Conservation (phyloP, 495 filamentous ascomycete species). For the Lasiosphaeriaceae sp. region DNA sequence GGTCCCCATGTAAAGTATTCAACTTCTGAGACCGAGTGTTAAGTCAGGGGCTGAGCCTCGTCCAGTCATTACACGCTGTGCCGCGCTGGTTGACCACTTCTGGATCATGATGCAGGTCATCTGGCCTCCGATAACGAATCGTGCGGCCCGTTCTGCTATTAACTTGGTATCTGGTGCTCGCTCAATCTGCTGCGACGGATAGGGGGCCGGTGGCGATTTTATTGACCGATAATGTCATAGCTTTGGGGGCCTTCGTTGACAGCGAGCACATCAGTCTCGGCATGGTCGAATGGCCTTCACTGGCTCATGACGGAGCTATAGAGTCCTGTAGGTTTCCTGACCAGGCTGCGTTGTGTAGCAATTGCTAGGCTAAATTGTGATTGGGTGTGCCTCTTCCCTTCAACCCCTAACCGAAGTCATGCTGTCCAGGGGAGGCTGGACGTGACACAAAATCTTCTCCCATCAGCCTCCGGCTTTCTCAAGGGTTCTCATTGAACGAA, state of each 20-base stretch:
- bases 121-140: not conserved
- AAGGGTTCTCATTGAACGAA: no score
- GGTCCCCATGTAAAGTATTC: slow-evolving; percentile 22
- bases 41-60: slow-evolving; percentile 4
- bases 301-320: not conserved
- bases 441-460: not conserved
- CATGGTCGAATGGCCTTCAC: not conserved
- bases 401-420: not conserved
- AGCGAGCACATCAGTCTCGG: not conserved
- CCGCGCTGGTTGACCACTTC: not conserved
- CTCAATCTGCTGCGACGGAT: not conserved
- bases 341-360: not conserved
- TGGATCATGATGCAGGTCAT: slow-evolving; percentile 1
- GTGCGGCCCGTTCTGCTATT: not conserved
- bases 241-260: not conserved
- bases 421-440: not conserved
- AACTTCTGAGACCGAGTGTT: slow-evolving; percentile 10
- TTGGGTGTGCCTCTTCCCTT: not conserved
- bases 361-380: not conserved
- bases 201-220: not conserved
- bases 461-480: no score
- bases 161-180: not conserved
- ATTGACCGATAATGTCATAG: not conserved
- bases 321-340: not conserved
- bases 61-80: not conserved